These are phyloP conservation scores for Penicillium waksmanii DNA, from an alignment of 495 filamentous ascomycete species.

Conservation along the genomic window DNA sequence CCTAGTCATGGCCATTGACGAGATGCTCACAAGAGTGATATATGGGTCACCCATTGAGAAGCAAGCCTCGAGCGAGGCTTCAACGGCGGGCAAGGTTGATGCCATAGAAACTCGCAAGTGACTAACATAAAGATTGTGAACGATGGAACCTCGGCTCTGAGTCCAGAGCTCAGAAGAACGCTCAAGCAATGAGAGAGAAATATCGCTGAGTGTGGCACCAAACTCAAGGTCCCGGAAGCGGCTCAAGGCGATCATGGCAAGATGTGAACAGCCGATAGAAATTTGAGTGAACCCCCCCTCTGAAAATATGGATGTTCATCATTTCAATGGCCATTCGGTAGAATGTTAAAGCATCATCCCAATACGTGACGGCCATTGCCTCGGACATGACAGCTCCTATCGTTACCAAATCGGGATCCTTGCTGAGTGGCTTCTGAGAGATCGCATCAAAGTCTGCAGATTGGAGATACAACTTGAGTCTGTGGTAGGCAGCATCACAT, in stretches of 20 bases:
- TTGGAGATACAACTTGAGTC: conserved; percentile 61
- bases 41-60: conserved; percentile 74
- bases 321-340: conserved; percentile 75
- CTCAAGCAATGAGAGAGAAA: conserved; percentile 69
- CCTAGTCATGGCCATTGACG: conserved; percentile 68
- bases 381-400: conserved; percentile 77
- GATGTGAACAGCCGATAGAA: conserved; percentile 73
- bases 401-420: conserved; percentile 61
- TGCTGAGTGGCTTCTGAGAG: conserved; percentile 51
- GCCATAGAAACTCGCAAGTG: conserved; percentile 69
- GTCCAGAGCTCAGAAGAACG: conserved; percentile 69
- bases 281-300: conserved; percentile 72
- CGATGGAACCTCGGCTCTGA: conserved; percentile 68
- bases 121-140: conserved; percentile 73
- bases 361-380: conserved; percentile 79
- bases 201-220: conserved; percentile 63
- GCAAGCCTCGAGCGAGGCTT: conserved; percentile 71
- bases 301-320: conserved; percentile 67
- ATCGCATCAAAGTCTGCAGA: conserved; percentile 59
- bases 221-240: conserved; percentile 75
- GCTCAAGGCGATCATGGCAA: conserved; percentile 71
- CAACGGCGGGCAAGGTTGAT: conserved; percentile 62
- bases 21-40: conserved; percentile 73
- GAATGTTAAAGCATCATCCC: conserved; percentile 75
- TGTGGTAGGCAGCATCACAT: conserved; percentile 72